phyloP scores from a whole-genome alignment of 2,329 filamentous ascomycete species.

The Cercospora beticola region DNA sequence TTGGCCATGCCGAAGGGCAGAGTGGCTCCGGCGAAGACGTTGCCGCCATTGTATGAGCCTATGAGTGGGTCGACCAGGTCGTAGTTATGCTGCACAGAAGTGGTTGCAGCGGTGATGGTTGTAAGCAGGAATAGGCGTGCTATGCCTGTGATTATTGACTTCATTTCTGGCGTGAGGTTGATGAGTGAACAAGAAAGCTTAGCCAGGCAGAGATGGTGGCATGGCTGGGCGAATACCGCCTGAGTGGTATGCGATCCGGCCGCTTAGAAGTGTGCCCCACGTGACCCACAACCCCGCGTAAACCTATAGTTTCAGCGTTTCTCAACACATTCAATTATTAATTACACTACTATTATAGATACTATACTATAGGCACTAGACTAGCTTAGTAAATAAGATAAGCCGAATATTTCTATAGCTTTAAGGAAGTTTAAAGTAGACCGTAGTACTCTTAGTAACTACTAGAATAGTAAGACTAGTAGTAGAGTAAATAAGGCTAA shows the following conservation, averaged over 20 bases:
- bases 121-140: background rate
- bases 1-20: constrained; percentile 49
- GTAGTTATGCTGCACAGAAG: constrained; percentile 14
- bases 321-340: too few species aligned
- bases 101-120: background rate
- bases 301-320: too few species aligned
- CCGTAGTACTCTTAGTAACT: too few species aligned
- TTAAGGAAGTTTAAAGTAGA: too few species aligned
- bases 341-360: too few species aligned
- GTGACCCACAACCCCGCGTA: too few species aligned
- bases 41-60: constrained; percentile 42
- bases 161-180: background rate
- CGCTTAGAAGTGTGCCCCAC: too few species aligned
- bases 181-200: background rate
- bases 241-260: background rate
- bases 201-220: background rate
- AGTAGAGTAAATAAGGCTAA: too few species aligned
- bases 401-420: too few species aligned
- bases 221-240: background rate
- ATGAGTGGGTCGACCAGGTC: constrained; percentile 45
- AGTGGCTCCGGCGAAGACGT: constrained; percentile 44
- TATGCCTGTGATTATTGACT: background rate
- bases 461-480: too few species aligned
- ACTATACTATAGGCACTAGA: too few species aligned
- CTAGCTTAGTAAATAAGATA: too few species aligned